Percentiles rank a stretch among this genome's conserved stretches.
Evolutionary conservation across 352 stramenopile genomes (phyloP).

Genomic region (Halophytophthora polymorphica): DNA sequence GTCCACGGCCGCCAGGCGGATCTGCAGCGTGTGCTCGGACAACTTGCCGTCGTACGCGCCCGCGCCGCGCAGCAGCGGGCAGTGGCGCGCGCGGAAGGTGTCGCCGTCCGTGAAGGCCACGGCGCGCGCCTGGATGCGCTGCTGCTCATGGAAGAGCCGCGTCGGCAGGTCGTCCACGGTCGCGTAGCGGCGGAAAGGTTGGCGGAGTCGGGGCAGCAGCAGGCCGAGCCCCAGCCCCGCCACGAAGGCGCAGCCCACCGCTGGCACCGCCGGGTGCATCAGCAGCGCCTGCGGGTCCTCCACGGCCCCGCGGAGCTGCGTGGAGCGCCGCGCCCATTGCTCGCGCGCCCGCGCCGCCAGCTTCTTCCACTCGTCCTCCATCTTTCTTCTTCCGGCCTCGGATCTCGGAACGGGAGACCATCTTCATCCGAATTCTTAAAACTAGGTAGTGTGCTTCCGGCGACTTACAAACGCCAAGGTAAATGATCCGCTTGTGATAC

Average conservation of each 20-base stretch:
- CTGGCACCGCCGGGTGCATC: slow-evolving; percentile 32
- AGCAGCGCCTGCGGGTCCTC: slow-evolving; percentile 22
- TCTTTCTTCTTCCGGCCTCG: no score
- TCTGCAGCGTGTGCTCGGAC: slow-evolving; percentile 80
- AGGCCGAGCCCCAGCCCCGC: slow-evolving; percentile 54
- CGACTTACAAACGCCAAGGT: no score
- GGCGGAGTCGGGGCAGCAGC: slow-evolving; percentile 48
- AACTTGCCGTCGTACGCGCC: slow-evolving; percentile 51
- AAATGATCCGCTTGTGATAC: no score
- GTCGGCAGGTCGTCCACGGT: slow-evolving; percentile 82
- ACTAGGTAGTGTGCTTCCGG: no score
- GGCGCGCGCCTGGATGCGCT: slow-evolving; percentile 41
- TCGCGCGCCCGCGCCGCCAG: slow-evolving; percentile 10
- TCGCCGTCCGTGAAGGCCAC: slow-evolving; percentile 78
- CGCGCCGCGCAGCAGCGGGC: slow-evolving; percentile 42
- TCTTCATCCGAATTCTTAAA: no score
- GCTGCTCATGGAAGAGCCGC: slow-evolving; percentile 63
- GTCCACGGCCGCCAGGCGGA: slow-evolving; percentile 84
- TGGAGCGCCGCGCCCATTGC: slow-evolving; percentile 18
- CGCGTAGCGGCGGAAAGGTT: slow-evolving; percentile 64
- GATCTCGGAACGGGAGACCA: no score
- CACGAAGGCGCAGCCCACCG: slow-evolving; percentile 49
- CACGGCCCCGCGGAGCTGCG: slow-evolving; percentile 9
- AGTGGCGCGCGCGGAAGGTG: slow-evolving; percentile 76
- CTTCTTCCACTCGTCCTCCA: slow-evolving; percentile 21